These are phyloP conservation scores for Globisporangium camurandrum DNA, from an alignment of 352 stramenopile genomes.

Conservation along the genomic window DNA sequence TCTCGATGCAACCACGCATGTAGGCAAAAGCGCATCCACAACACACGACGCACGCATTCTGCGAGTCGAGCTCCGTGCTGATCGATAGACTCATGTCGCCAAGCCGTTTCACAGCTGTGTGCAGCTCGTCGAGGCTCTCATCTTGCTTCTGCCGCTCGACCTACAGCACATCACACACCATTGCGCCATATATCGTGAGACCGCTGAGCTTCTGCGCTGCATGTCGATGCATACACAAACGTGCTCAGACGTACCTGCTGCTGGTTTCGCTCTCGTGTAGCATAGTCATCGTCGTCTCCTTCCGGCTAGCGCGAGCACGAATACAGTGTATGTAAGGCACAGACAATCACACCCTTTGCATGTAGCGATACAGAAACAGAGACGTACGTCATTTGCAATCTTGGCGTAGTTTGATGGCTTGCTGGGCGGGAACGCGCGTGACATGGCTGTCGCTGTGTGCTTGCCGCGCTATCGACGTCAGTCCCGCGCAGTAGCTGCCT, in stretches of 20 bases:
- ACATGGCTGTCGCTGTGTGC: slow-evolving; percentile 23
- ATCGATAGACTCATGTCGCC: slow-evolving; percentile 82
- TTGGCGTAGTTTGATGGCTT: slow-evolving; percentile 67
- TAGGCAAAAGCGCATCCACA: not conserved
- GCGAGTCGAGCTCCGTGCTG: slow-evolving; percentile 71
- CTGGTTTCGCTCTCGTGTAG: slow-evolving; percentile 31
- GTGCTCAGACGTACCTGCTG: slow-evolving; percentile 43
- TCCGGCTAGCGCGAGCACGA: slow-evolving; percentile 24
- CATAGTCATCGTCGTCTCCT: slow-evolving; percentile 57
- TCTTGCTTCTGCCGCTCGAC: slow-evolving; percentile 78
- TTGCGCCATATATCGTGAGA: no score
- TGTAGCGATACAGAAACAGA: not conserved
- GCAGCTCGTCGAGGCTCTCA: slow-evolving; percentile 71
- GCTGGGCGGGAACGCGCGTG: slow-evolving; percentile 42
- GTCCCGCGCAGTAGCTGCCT: no score
- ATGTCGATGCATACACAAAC: no score
- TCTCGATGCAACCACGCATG: not conserved
- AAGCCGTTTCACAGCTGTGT: slow-evolving; percentile 70
- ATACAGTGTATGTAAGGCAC: no score
- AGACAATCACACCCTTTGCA: not conserved
- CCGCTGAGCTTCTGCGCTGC: no score
- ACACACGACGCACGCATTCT: slow-evolving; percentile 51
- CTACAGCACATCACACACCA: slow-evolving; percentile 7
- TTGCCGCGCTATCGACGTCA: no score
- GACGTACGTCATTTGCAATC: slow-evolving; percentile 55